Percentiles rank a stretch among this genome's conserved stretches.
Conservation (phyloP, 768 basidiomycete genomes). For the Mycena galopus region DNA sequence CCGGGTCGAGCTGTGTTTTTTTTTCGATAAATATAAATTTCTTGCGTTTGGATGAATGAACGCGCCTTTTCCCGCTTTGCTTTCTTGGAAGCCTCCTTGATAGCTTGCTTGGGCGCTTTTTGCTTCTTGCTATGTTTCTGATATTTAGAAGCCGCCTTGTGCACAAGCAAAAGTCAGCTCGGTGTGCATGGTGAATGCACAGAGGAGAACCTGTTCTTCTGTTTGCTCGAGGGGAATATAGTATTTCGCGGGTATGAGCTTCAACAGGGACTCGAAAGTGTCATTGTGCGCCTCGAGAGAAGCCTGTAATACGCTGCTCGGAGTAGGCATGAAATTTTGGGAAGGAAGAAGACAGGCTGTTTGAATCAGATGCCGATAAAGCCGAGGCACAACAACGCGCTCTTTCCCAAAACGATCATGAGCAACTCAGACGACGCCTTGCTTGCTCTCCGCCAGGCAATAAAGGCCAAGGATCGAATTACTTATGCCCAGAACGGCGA, state of each 20-base stretch:
- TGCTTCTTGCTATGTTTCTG: slow-evolving; percentile 91
- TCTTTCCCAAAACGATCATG: slow-evolving; percentile 6
- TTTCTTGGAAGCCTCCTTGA: slow-evolving; percentile 91
- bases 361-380: neutral
- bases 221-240: slow-evolving; percentile 80
- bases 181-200: neutral
- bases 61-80: slow-evolving; percentile 88
- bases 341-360: neutral
- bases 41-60: slow-evolving; percentile 1
- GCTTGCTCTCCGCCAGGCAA: slow-evolving; percentile 70
- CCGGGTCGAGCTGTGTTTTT: slow-evolving; percentile 85
- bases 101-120: slow-evolving; percentile 85
- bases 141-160: slow-evolving; percentile 74
- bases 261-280: slow-evolving; percentile 85
- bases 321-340: slow-evolving; percentile 59
- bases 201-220: slow-evolving; percentile 70
- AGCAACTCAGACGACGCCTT: slow-evolving; percentile 59
- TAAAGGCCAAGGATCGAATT: slow-evolving; percentile 65
- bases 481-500: slow-evolving; percentile 60
- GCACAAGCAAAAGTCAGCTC: slow-evolving; percentile 17
- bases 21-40: neutral
- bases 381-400: neutral
- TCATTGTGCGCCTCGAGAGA: slow-evolving; percentile 89
- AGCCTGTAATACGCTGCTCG: slow-evolving; percentile 59
- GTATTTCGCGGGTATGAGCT: slow-evolving; percentile 90